phyloP scores from a whole-genome alignment of 352 stramenopile genomes.

The Phytophthora pseudosyringae region DNA sequence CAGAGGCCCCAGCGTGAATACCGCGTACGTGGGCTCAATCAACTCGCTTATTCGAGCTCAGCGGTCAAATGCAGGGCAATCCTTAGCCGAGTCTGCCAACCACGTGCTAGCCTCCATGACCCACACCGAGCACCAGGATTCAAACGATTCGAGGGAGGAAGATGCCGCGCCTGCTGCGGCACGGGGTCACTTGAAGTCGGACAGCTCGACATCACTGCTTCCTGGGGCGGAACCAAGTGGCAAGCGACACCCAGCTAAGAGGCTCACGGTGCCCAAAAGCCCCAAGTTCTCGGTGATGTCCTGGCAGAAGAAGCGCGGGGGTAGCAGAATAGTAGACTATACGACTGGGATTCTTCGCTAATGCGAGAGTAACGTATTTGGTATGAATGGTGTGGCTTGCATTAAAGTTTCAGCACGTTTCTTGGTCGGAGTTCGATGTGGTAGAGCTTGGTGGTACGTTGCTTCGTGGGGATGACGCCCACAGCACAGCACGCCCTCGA shows the following conservation, averaged over 20 bases:
- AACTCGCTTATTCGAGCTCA: slow-evolving; percentile 75
- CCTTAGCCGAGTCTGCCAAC: slow-evolving; percentile 58
- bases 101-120: slow-evolving; percentile 50
- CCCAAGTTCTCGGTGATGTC: slow-evolving; percentile 90
- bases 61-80: slow-evolving; percentile 48
- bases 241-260: slow-evolving; percentile 43
- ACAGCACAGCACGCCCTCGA: no score
- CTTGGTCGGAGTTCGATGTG: no score
- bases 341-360: background rate
- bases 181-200: slow-evolving; percentile 35
- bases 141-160: slow-evolving; percentile 23
- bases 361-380: background rate
- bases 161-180: background rate
- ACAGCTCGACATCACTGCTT: slow-evolving; percentile 50
- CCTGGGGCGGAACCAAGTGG: slow-evolving; percentile 18
- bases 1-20: slow-evolving; percentile 14
- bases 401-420: no score
- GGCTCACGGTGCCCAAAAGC: slow-evolving; percentile 76
- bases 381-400: no score
- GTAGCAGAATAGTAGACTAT: background rate
- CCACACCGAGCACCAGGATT: slow-evolving; percentile 3
- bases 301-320: slow-evolving; percentile 73
- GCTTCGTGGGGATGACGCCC: no score
- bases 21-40: slow-evolving; percentile 64
- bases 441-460: no score